Conservation (phyloP, 2,329 filamentous ascomycete genomes). For the Fusarium duplospermum region DNA sequence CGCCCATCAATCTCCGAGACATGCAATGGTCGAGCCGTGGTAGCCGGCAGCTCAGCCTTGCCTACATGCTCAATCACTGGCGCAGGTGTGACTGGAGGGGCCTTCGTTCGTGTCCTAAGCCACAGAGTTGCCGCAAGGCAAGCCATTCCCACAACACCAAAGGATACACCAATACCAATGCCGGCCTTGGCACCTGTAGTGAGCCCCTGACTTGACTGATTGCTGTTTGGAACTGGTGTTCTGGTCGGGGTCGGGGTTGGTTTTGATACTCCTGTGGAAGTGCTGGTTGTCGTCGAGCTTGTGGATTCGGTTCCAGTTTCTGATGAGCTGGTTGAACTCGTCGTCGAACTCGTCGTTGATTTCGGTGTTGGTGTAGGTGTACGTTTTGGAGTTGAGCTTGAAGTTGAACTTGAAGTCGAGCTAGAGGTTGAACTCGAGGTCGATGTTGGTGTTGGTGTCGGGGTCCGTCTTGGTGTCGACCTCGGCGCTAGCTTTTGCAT, state of each 20-base stretch:
- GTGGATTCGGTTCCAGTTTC: neutral
- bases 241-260: neutral
- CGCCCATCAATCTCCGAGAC: neutral
- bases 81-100: neutral
- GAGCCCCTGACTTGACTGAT: neutral
- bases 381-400: neutral
- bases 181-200: neutral
- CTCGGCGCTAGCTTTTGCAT: neutral
- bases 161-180: neutral
- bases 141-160: neutral
- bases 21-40: neutral
- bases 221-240: neutral
- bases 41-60: neutral
- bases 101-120: neutral
- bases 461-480: neutral
- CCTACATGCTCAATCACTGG: neutral
- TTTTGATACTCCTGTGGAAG: neutral
- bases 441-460: neutral
- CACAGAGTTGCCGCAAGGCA: neutral
- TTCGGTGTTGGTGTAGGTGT: neutral
- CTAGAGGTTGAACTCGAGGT: neutral
- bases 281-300: neutral
- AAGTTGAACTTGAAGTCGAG: neutral
- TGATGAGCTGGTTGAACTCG: neutral
- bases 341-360: no score